These are phyloP conservation scores for Celoporthe dispersa DNA, from an alignment of 2,329 filamentous ascomycete genomes.

Conservation along the genomic window DNA sequence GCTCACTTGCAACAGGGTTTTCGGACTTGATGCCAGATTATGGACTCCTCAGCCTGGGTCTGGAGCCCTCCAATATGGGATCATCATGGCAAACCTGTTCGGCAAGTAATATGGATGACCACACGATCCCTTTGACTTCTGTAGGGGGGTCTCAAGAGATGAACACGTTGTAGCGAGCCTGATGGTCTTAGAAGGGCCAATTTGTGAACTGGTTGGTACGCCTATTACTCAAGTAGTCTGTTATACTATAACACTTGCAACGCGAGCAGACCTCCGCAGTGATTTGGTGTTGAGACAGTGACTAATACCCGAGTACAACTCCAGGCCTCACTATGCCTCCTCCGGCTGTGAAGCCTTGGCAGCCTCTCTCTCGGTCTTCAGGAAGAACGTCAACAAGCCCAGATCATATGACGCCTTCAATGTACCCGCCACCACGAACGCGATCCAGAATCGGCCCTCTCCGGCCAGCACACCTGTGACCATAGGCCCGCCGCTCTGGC, in stretches of 20 bases:
- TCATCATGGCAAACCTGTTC: not conserved
- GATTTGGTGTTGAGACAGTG: not conserved
- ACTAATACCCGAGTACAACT: not conserved
- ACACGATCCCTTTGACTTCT: not conserved
- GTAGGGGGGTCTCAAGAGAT: not conserved
- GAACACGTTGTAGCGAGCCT: not conserved
- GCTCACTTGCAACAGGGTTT: not conserved
- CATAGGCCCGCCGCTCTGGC: conserved; percentile 64
- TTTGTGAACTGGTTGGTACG: too few species aligned
- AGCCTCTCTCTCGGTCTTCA: conserved; percentile 20
- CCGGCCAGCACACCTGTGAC: conserved; percentile 67
- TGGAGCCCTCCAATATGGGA: not conserved
- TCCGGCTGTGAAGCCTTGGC: not conserved
- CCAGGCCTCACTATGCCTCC: not conserved
- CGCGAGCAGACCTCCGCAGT: not conserved
- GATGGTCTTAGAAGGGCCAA: too few species aligned
- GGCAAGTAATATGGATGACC: not conserved
- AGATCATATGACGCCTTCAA: conserved; percentile 67
- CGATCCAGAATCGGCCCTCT: conserved; percentile 61
- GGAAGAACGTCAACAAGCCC: conserved; percentile 27
- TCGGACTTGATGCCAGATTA: conserved; percentile 11
- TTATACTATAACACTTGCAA: not conserved
- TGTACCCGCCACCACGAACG: conserved; percentile 65
- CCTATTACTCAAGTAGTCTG: not conserved
- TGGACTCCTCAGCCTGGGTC: not conserved